Base-by-base conservation (phyloP, 805 yeast genomes). In the Grigorovia humatica region DNA sequence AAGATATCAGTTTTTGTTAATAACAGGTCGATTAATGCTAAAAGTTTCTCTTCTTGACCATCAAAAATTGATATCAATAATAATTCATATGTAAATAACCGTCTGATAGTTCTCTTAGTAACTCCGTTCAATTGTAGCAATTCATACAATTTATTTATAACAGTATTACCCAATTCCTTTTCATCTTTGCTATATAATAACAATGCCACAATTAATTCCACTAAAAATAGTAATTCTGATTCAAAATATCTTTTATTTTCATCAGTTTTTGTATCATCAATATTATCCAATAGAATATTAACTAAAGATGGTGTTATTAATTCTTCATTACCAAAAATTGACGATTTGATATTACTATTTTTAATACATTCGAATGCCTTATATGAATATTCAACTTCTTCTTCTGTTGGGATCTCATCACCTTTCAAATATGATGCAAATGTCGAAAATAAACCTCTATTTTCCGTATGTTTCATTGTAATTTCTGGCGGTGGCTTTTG, bases 361-460 rank as follows among this genome's bases (percentile, higher is more conserved):
- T 79, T 79, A 49, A 91, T 75, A 64, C 97, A 91, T 57, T 90
- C 96, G 44, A 84, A 70, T 0, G 96, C 85, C 5, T 88, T 82
- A 13, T 85, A 66, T 0, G 98, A 87, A 5, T 87, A 78, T 56
- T 89, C 96, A 48, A 93, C 83, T 59, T 91, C 97, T 61, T 88
- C 96, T 52, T 87, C 95, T 1, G 95, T 79, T 12, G 99, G 99
- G 66, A 91, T 98, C 50, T 88, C 95, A 60, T 89, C 97, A 18
- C 97, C 93, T 56, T 93, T 87, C 67, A 93, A 77, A 61, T 89
- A 91, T 0, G 96, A 88, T 1, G 97, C 89, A 59, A 93, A 83
- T 0, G 98, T 86, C 0, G 96, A 86, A 51, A 93, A 78, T n/a
- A 93, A 63, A 1, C 98, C 95, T 59, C 81, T 85, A 41, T 81